phyloP scores from a whole-genome alignment of 2,329 filamentous ascomycete species.

The Xylariomycetidae sp. region DNA sequence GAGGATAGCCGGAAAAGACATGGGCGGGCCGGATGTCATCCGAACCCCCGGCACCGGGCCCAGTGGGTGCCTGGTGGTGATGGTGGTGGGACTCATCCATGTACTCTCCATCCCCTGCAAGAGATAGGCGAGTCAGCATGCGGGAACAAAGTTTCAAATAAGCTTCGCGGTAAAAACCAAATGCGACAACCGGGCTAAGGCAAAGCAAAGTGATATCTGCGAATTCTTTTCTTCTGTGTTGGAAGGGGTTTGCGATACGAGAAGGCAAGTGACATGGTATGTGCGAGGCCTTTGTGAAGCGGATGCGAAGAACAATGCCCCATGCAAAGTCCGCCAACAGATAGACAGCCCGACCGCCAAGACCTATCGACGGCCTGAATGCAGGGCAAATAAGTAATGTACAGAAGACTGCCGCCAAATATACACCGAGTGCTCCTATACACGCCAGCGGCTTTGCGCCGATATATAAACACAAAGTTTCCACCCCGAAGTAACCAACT shows the following conservation, averaged over 20 bases:
- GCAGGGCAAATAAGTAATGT: slow-evolving; percentile 49
- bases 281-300: slow-evolving; percentile 33
- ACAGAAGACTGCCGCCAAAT: slow-evolving; percentile 45
- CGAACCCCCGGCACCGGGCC: slow-evolving; percentile 38
- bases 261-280: slow-evolving; percentile 28
- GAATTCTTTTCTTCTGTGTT: slow-evolving; percentile 21
- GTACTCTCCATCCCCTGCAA: slow-evolving; percentile 58
- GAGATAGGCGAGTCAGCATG: slow-evolving; percentile 27
- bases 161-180: too few relatives aligned
- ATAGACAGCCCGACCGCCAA: slow-evolving; percentile 33
- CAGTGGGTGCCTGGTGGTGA: slow-evolving; percentile 57
- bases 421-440: slow-evolving; percentile 32
- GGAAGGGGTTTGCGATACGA: slow-evolving; percentile 28
- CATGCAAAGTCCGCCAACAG: slow-evolving; percentile 32
- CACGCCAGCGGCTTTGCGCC: slow-evolving; percentile 30
- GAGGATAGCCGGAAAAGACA: slow-evolving; percentile 29
- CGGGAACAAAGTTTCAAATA: slow-evolving; percentile 13
- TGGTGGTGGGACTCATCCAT: slow-evolving; percentile 62
- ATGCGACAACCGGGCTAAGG: slow-evolving; percentile 14
- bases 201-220: slow-evolving; percentile 22
- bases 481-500: slow-evolving; percentile 26
- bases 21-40: slow-evolving; percentile 53
- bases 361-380: slow-evolving; percentile 27
- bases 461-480: slow-evolving; percentile 31
- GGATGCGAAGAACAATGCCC: slow-evolving; percentile 29